Conservation (phyloP, 495 filamentous ascomycete genomes). For the Penicillium maclennaniae region DNA sequence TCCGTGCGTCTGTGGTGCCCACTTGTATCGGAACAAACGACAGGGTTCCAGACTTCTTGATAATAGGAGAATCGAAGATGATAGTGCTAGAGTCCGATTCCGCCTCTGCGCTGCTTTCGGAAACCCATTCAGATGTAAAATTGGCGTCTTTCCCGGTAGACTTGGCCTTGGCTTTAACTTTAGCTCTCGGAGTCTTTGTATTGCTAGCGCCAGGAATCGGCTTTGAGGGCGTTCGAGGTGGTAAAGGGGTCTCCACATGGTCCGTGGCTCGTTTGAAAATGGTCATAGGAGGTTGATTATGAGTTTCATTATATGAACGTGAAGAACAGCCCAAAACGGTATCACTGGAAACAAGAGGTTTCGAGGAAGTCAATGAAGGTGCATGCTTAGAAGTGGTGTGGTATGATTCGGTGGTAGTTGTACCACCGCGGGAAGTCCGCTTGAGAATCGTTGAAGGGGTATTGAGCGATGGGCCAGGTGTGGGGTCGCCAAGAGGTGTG, state of each 20-base stretch:
- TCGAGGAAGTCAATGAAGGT: background rate
- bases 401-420: background rate
- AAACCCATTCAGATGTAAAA: conserved; percentile 6
- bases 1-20: conserved; percentile 12
- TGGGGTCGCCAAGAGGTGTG: background rate
- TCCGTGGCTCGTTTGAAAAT: conserved; percentile 8
- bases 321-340: background rate
- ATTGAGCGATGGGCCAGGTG: background rate
- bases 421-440: conserved; percentile 4
- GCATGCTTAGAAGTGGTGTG: background rate
- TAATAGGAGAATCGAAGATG: conserved; percentile 31
- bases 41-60: conserved; percentile 15
- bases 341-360: background rate
- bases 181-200: conserved; percentile 8
- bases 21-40: conserved; percentile 34
- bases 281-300: background rate
- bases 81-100: conserved; percentile 34
- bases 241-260: background rate
- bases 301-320: background rate
- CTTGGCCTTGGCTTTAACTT: conserved; percentile 1
- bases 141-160: conserved; percentile 2
- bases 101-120: conserved; percentile 29
- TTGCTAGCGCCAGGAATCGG: conserved; percentile 6
- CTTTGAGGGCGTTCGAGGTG: conserved; percentile 11
- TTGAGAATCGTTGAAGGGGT: conserved; percentile 18